Percentiles rank a stretch among this genome's conserved stretches.
These are phyloP conservation scores for Hirsutella thompsonii DNA, from an alignment of 2,329 filamentous ascomycete species.

Conservation along the genomic window DNA sequence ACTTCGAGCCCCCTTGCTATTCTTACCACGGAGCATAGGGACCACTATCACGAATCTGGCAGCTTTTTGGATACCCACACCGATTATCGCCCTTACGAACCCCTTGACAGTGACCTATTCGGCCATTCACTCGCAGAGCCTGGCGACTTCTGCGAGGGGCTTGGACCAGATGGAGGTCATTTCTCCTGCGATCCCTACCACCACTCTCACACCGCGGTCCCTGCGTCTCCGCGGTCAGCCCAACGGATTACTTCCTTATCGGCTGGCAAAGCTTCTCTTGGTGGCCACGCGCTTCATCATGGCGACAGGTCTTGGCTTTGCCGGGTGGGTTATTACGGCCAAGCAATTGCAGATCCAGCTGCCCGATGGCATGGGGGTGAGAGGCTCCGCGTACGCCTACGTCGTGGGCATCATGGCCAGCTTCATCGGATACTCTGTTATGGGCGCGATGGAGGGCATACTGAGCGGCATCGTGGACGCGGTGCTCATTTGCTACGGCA, in stretches of 20 bases:
- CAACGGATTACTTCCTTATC: constrained; percentile 65
- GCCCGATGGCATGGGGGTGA: constrained; percentile 40
- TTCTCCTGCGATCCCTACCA: constrained; percentile 58
- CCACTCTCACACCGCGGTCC: constrained; percentile 48
- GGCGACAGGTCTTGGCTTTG: constrained; percentile 79
- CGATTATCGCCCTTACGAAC: constrained; percentile 76
- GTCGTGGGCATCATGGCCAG: constrained; percentile 85
- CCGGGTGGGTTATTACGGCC: constrained; percentile 91
- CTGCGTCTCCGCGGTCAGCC: constrained; percentile 29
- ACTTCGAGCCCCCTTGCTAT: constrained; percentile 70
- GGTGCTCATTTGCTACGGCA: constrained; percentile 86
- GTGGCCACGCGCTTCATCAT: constrained; percentile 87
- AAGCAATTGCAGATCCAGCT: constrained; percentile 55
- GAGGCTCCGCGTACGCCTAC: constrained; percentile 87
- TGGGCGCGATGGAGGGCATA: constrained; percentile 84
- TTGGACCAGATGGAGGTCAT: constrained; percentile 76
- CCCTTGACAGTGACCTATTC: constrained; percentile 86
- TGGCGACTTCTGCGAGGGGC: constrained; percentile 65
- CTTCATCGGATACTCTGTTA: constrained; percentile 86
- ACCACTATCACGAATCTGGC: constrained; percentile 57
- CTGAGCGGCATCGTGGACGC: constrained; percentile 79
- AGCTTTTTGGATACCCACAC: constrained; percentile 72
- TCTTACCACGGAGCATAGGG: constrained; percentile 61
- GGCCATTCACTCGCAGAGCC: constrained; percentile 80
- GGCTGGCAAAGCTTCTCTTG: constrained; percentile 79